Evolutionary conservation across 345 rosid species (phyloP).

Genomic region (Xanthoceras sorbifolium): DNA sequence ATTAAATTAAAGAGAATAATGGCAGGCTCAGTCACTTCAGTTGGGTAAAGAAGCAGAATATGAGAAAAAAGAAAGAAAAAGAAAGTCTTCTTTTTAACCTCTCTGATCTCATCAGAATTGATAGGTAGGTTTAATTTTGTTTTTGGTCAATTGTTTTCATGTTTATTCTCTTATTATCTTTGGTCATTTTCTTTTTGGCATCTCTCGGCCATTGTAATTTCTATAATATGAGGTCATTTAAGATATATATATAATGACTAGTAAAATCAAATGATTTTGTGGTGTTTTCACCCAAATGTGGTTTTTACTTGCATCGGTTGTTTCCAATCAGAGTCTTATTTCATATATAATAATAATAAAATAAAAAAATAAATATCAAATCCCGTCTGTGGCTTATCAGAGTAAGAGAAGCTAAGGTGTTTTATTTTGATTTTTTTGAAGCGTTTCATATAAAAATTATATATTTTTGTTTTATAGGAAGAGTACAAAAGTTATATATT

Average conservation of each 20-base stretch:
- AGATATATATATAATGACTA: slow-evolving; percentile 9
- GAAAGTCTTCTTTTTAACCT: neutral
- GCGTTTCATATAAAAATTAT: too few species aligned
- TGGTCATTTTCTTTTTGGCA: slow-evolving; percentile 3
- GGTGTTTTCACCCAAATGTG: neutral
- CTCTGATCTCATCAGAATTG: neutral
- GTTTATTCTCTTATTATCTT: neutral
- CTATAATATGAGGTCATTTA: neutral
- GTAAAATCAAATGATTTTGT: slow-evolving; percentile 6
- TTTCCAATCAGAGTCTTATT: neutral
- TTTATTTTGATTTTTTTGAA: too few species aligned
- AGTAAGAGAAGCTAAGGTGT: too few species aligned
- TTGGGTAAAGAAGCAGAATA: slow-evolving; percentile 2
- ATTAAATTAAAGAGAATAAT: neutral
- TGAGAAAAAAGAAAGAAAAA: too few species aligned
- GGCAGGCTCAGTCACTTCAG: slow-evolving; percentile 2
- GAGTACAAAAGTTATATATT: too few species aligned
- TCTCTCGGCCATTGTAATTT: slow-evolving; percentile 20
- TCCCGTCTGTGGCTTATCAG: too few species aligned
- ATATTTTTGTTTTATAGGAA: too few species aligned
- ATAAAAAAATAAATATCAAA: too few species aligned
- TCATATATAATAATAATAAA: too few species aligned
- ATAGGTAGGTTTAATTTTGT: neutral
- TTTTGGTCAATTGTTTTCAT: neutral
- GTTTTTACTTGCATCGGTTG: neutral